Evolutionary conservation across 768 basidiomycete species (phyloP).

Genomic region (Boletus rubroflammeus): DNA sequence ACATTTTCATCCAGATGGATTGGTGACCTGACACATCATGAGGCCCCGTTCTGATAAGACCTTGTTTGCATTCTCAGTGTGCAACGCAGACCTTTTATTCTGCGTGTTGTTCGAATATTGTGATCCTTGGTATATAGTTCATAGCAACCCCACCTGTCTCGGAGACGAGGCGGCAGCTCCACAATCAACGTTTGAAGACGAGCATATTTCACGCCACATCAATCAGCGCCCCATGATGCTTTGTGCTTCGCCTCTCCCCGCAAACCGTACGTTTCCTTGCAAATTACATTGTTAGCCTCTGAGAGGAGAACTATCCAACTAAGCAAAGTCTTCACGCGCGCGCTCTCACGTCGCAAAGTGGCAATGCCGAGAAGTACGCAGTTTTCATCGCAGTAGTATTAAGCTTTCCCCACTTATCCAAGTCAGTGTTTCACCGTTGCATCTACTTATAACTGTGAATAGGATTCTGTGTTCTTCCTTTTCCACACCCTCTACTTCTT

Average conservation of each 20-base stretch:
- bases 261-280: neutral
- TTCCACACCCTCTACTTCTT: neutral
- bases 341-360: neutral
- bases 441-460: slow-evolving; percentile 5
- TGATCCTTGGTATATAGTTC: neutral
- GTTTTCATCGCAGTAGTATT: neutral
- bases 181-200: neutral
- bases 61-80: neutral
- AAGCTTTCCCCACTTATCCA: neutral
- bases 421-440: neutral
- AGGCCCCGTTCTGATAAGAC: neutral
- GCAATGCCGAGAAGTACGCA: neutral
- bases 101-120: neutral
- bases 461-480: neutral
- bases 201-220: neutral
- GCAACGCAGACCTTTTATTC: neutral
- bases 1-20: neutral
- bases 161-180: neutral
- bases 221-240: neutral
- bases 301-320: neutral
- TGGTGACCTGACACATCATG: neutral
- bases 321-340: neutral
- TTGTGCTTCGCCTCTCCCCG: neutral
- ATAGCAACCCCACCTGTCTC: neutral
- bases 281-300: neutral